Evolutionary conservation across 352 stramenopile genomes (phyloP).

Genomic region (Phytophthora brassicae): DNA sequence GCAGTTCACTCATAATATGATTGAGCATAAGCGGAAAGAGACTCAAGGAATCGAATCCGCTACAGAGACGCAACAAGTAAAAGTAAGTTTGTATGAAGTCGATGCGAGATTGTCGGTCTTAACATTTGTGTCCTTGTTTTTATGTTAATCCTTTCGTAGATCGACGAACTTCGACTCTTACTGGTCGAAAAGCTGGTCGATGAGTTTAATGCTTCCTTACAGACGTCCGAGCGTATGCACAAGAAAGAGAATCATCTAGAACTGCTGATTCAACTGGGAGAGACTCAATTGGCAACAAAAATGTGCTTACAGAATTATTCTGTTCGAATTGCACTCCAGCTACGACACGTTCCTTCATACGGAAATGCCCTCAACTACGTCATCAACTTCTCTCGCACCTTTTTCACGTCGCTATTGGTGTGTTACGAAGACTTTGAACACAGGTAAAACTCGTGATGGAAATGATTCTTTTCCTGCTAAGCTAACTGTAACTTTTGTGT

Average conservation of each 20-base stretch:
- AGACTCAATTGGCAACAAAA: conserved; percentile 65
- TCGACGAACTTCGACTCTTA: conserved; percentile 53
- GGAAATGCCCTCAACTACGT: conserved; percentile 81
- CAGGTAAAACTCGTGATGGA: conserved; percentile 55
- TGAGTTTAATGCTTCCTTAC: conserved; percentile 76
- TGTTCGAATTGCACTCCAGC: conserved; percentile 70
- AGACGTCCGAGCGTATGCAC: conserved; percentile 80
- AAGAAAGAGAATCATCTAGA: conserved; percentile 81
- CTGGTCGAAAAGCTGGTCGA: conserved; percentile 67
- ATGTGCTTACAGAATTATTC: conserved; percentile 88
- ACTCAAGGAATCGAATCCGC: conserved; percentile 40
- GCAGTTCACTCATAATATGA: conserved; percentile 51
- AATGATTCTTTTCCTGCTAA: too few relatives aligned
- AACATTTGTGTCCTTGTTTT: neutral
- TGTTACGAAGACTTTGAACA: conserved; percentile 83
- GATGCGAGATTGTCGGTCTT: neutral
- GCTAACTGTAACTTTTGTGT: conserved; percentile 2
- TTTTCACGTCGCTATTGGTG: conserved; percentile 85
- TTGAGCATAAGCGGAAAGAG: conserved; percentile 53
- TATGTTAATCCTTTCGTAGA: too few relatives aligned
- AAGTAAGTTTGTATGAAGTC: conserved; percentile 24
- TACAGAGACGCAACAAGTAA: conserved; percentile 44
- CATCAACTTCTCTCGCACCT: conserved; percentile 78
- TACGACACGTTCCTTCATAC: conserved; percentile 73
- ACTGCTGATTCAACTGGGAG: conserved; percentile 71